Evolutionary conservation across 1,284 basidiomycete genomes (phyloP).

Genomic region (Trichosporon ovoides): DNA sequence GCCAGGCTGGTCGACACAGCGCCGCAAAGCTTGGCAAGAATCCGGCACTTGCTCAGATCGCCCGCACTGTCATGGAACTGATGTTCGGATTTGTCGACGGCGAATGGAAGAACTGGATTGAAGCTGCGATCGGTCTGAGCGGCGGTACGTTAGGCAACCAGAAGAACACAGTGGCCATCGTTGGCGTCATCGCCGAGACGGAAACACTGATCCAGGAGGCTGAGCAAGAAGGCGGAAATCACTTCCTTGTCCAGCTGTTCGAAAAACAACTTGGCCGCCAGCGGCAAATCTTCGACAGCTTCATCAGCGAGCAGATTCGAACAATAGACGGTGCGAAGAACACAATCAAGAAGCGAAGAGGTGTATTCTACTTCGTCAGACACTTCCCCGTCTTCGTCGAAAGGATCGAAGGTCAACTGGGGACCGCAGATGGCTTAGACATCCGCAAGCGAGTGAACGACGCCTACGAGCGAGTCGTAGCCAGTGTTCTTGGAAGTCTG

Average conservation of each 20-base stretch:
- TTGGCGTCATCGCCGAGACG: constrained; percentile 73
- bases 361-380: constrained; percentile 87
- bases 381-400: constrained; percentile 85
- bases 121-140: constrained; percentile 56
- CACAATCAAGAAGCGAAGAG: constrained; percentile 67
- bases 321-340: constrained; percentile 78
- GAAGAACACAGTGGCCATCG: constrained; percentile 55
- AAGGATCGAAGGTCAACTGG: constrained; percentile 79
- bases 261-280: constrained; percentile 76
- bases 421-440: constrained; percentile 67
- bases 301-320: constrained; percentile 77
- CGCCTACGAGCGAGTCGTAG: constrained; percentile 81
- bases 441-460: constrained; percentile 72
- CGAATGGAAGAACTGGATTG: constrained; percentile 80
- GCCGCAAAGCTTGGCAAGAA: constrained; percentile 55
- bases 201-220: constrained; percentile 75
- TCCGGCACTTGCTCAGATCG: constrained; percentile 67
- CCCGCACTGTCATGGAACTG: constrained; percentile 82
- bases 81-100: constrained; percentile 88
- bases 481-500: constrained; percentile 82
- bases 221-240: constrained; percentile 65
- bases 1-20: constrained; percentile 68
- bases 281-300: constrained; percentile 66
- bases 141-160: not conserved
- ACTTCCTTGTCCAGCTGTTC: constrained; percentile 66